Conservation (phyloP, 345 rosid species). For the Psidium guajava region DNA sequence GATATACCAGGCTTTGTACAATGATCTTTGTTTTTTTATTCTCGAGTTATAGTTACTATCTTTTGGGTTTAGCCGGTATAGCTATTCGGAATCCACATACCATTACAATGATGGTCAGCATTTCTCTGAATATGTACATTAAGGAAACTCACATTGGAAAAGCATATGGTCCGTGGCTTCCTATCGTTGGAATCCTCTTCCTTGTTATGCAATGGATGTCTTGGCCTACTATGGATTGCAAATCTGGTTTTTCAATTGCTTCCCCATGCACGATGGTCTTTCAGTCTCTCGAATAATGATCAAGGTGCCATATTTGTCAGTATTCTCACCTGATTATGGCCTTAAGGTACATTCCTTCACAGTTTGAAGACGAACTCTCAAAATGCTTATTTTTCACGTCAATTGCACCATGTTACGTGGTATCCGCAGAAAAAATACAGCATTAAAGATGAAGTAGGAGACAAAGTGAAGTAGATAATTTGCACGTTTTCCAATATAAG, state of each 20-base stretch:
- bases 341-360: neutral
- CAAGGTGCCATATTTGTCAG: neutral
- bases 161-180: neutral
- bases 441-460: neutral
- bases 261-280: neutral
- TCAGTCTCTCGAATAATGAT: neutral
- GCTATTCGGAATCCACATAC: neutral
- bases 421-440: neutral
- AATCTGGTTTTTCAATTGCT: neutral
- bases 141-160: neutral
- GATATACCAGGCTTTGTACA: neutral
- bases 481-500: neutral
- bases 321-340: neutral
- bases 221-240: neutral
- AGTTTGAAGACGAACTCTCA: neutral
- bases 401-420: neutral
- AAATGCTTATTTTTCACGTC: neutral
- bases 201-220: neutral
- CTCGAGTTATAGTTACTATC: neutral
- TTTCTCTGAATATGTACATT: neutral
- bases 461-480: neutral
- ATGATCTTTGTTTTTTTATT: neutral
- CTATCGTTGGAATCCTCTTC: neutral
- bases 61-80: neutral
- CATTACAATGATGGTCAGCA: neutral